Evolutionary conservation across 805 yeast genomes (phyloP).

Genomic region (Sugiyamaella qingdaonensis): DNA sequence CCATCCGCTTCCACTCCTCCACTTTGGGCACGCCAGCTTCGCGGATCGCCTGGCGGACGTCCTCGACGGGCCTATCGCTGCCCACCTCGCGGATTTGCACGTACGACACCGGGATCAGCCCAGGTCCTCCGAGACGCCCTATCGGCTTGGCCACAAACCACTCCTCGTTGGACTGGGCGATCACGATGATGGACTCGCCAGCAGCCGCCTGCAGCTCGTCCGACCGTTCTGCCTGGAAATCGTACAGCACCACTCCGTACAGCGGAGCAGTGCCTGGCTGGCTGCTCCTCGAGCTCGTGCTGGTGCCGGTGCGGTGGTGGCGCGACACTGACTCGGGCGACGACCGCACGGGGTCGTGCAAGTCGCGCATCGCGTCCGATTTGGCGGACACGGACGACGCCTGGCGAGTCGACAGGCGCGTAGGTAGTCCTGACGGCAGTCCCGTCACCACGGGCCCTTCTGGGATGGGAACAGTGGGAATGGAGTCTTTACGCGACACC

Average conservation of each 20-base stretch:
- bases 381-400: neutral
- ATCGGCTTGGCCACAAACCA: slow-evolving; percentile 98
- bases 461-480: slow-evolving; percentile 29
- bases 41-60: slow-evolving; percentile 54
- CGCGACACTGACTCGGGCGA: neutral
- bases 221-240: slow-evolving; percentile 71
- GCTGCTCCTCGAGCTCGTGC: slow-evolving; percentile 3
- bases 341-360: neutral
- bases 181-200: slow-evolving; percentile 86
- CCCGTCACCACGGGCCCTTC: neutral
- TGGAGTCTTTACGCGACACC: slow-evolving; percentile 39
- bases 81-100: slow-evolving; percentile 80
- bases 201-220: slow-evolving; percentile 83
- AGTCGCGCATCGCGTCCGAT: neutral
- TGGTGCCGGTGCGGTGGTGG: neutral
- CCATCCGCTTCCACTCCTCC: slow-evolving; percentile 89
- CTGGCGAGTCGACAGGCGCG: neutral
- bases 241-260: slow-evolving; percentile 82
- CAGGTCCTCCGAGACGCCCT: slow-evolving; percentile 94
- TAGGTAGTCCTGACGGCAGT: slow-evolving; percentile 5
- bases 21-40: slow-evolving; percentile 80
- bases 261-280: slow-evolving; percentile 38
- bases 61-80: slow-evolving; percentile 55
- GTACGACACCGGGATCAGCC: slow-evolving; percentile 87
- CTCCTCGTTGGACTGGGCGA: slow-evolving; percentile 94